Evolutionary conservation across 2,329 filamentous ascomycete genomes (phyloP).

Genomic region (Neonectria magnoliae): DNA sequence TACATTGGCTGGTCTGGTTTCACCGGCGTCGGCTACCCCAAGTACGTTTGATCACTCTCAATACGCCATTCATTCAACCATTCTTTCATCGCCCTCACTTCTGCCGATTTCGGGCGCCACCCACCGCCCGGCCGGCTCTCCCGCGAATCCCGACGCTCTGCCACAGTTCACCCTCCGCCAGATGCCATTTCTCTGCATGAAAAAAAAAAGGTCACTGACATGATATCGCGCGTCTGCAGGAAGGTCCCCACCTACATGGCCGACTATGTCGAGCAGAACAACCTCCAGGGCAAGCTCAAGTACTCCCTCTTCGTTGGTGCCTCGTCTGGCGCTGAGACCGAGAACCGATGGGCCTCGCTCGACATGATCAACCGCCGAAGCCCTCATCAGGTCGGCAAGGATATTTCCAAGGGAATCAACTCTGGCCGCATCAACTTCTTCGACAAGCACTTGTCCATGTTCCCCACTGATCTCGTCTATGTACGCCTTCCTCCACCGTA

Average conservation of each 20-base stretch:
- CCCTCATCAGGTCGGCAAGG: constrained; percentile 90
- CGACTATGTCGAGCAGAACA: constrained; percentile 89
- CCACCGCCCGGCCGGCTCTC: constrained; percentile 9
- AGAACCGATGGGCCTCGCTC: constrained; percentile 88
- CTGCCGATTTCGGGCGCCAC: constrained; percentile 9
- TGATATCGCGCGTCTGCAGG: constrained; percentile 53
- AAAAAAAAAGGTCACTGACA: constrained; percentile 26
- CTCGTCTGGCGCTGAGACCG: constrained; percentile 89
- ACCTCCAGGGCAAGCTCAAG: constrained; percentile 82
- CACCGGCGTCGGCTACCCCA: constrained; percentile 89
- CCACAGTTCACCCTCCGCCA: constrained; percentile 1
- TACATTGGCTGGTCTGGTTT: constrained; percentile 94
- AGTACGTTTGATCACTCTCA: constrained; percentile 53
- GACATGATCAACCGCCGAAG: constrained; percentile 90
- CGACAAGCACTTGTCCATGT: constrained; percentile 94
- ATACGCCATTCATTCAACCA: not conserved
- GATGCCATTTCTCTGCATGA: not conserved
- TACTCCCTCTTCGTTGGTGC: constrained; percentile 91
- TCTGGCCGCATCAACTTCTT: constrained; percentile 90
- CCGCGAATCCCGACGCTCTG: constrained; percentile 9
- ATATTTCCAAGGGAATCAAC: constrained; percentile 91
- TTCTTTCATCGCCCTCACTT: not conserved
- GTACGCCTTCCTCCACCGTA: constrained; percentile 50
- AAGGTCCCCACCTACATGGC: constrained; percentile 86
- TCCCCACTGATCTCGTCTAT: constrained; percentile 86